These are phyloP conservation scores for Trametes hirsuta DNA, from an alignment of 1,284 basidiomycete species.

Conservation along the genomic window DNA sequence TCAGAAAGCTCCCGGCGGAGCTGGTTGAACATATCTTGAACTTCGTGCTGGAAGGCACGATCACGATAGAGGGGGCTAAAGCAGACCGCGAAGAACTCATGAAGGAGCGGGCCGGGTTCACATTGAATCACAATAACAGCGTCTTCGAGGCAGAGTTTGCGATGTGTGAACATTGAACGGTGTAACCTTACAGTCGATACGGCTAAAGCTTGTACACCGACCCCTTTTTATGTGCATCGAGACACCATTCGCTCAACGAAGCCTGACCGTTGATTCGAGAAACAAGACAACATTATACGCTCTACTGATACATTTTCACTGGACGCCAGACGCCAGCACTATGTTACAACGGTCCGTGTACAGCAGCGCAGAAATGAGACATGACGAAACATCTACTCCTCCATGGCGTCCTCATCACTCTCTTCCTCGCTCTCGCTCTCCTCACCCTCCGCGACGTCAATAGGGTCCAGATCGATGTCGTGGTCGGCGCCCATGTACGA, in stretches of 20 bases:
- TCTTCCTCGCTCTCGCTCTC: slow-evolving; percentile 78
- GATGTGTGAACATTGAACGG: slow-evolving; percentile 21
- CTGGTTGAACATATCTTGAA: slow-evolving; percentile 13
- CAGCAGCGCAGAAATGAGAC: slow-evolving; percentile 9
- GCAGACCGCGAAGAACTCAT: slow-evolving; percentile 18
- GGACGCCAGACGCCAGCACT: background rate
- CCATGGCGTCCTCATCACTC: slow-evolving; percentile 48
- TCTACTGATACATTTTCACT: slow-evolving; percentile 18
- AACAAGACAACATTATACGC: slow-evolving; percentile 11
- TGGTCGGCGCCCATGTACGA: slow-evolving; percentile 91
- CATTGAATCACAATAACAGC: slow-evolving; percentile 9
- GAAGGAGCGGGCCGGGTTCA: slow-evolving; percentile 20
- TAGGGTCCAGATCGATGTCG: slow-evolving; percentile 78
- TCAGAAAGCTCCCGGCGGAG: slow-evolving; percentile 11
- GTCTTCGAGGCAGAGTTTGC: slow-evolving; percentile 19
- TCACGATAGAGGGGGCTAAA: slow-evolving; percentile 17
- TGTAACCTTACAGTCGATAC: background rate
- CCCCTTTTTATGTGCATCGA: no score
- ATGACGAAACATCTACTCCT: slow-evolving; percentile 33
- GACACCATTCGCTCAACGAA: no score
- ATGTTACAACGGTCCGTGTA: slow-evolving; percentile 18
- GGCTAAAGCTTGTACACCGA: no score
- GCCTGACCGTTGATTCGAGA: background rate
- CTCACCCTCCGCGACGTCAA: slow-evolving; percentile 89
- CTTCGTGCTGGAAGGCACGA: slow-evolving; percentile 3